Evolutionary conservation across 1,139 yeast species (phyloP), one percentile per base, ranked within the genome.

Genomic region (Geotrichum bryndzae): DNA sequence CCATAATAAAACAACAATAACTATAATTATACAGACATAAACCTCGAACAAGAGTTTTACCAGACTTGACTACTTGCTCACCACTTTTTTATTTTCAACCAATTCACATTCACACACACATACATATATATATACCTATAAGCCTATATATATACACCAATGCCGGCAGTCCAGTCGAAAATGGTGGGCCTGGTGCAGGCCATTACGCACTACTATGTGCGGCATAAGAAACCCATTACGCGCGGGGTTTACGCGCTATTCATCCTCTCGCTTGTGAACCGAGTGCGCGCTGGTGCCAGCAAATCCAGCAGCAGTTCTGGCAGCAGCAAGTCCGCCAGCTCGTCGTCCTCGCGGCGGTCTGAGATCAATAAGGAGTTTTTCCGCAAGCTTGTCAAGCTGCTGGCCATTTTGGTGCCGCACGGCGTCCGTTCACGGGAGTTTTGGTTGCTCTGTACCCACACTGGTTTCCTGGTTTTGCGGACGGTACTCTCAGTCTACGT

Each of bases 401-500:
- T 77, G 46, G 66, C 68, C 56, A 75, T 77, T 51, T 67, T 77
- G n/a, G 64, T 77, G 53, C 80, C 80, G 0, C 68, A 71, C 3
- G 76, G 77, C 18, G 50, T 71, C 46, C 61, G 66, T 35, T 68
- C 75, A 51, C 69, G 69, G 54, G 79, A 76, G 65, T 72, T 76
- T 50, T 69, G 74, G 68, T 71, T 78, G 66, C 80, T 90, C 55
- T 67, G 75, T 0, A 69, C 84, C 0, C 96, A 92, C 73, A 74
- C 91, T 7, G 73, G 79, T 0, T 78, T 90, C 31, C 78, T 91
- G 59, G 82, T 89, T 2, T 68, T 82, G 4, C 81, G 96, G 67
- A 95, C 97, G 0, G 74, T 87, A 51, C 77, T 92, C 51, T 87
- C 97, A 1, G 80, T 92, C 59, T 85, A 86, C 69, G 95, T 91